A percentile compares a stretch with the other conserved stretches of the same genome.
phyloP scores from a whole-genome alignment of 2,329 filamentous ascomycete species.

The Trichophyton benhamiae region DNA sequence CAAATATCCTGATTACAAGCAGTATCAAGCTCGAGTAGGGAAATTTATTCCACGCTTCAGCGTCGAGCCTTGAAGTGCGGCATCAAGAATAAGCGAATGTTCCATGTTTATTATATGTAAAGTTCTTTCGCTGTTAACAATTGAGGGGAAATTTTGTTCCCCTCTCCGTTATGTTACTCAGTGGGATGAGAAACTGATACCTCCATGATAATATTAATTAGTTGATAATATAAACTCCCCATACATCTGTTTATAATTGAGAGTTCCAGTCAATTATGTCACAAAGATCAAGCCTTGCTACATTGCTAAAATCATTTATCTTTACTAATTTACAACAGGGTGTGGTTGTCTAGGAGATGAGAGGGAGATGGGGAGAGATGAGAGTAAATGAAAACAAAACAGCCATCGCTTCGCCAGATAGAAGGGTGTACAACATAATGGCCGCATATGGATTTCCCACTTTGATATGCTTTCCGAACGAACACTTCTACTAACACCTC shows the following conservation, averaged over 20 bases:
- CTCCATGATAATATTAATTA: no score
- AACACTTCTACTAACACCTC: constrained; percentile 2
- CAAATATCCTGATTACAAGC: constrained; percentile 80
- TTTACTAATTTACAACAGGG: constrained; percentile 1
- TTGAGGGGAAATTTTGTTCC: neutral
- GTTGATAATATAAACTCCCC: no score
- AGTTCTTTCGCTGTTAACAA: neutral
- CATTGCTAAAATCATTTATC: neutral
- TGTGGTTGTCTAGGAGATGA: neutral
- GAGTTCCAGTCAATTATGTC: neutral
- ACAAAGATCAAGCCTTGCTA: neutral
- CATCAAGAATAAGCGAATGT: neutral
- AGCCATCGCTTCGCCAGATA: neutral
- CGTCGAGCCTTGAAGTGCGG: neutral
- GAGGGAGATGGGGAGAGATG: constrained; percentile 17
- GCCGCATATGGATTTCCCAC: constrained; percentile 1
- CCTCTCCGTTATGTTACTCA: no score
- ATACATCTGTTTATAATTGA: neutral
- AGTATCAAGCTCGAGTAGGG: constrained; percentile 72
- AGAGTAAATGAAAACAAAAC: constrained; percentile 15
- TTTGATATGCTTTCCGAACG: constrained; percentile 3
- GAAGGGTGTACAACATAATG: neutral
- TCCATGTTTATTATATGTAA: neutral
- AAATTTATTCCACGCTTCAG: constrained; percentile 59
- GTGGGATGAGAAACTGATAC: no score